Evolutionary conservation across 1,139 yeast species (phyloP).

Genomic region (Debaryomyces sp.): DNA sequence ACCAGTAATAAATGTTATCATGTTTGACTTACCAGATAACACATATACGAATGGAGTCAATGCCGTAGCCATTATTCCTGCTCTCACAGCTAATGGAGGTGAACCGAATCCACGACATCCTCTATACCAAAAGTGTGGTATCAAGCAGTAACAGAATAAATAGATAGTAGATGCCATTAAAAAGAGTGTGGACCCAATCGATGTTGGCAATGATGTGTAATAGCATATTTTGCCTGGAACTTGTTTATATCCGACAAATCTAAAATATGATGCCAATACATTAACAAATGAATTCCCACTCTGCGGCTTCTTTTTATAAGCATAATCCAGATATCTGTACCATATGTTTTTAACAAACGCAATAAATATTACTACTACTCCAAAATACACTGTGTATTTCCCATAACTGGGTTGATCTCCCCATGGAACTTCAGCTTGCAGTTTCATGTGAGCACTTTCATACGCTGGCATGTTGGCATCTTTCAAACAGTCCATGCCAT

Average conservation of each 20-base stretch:
- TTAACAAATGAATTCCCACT: constrained; percentile 25
- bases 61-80: constrained; percentile 57
- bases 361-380: constrained; percentile 36
- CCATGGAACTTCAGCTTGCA: constrained; percentile 48
- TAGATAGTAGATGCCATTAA: constrained; percentile 46
- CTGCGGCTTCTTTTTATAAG: constrained; percentile 20
- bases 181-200: constrained; percentile 50
- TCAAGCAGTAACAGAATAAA: constrained; percentile 44
- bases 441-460: constrained; percentile 22
- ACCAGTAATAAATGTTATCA: constrained; percentile 55
- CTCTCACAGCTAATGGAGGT: constrained; percentile 62
- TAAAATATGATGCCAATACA: constrained; percentile 39
- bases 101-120: constrained; percentile 61
- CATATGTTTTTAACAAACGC: constrained; percentile 42
- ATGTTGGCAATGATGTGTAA: constrained; percentile 52
- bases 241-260: constrained; percentile 54
- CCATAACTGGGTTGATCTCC: constrained; percentile 43
- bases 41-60: constrained; percentile 54
- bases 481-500: constrained; percentile 51
- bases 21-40: constrained; percentile 55
- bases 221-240: constrained; percentile 39
- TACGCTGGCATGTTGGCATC: constrained; percentile 36
- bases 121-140: constrained; percentile 59
- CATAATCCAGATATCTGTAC: constrained; percentile 37
- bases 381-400: constrained; percentile 49